phyloP scores from a whole-genome alignment of 2,329 filamentous ascomycete species.

The Aspergillus arachidicola region DNA sequence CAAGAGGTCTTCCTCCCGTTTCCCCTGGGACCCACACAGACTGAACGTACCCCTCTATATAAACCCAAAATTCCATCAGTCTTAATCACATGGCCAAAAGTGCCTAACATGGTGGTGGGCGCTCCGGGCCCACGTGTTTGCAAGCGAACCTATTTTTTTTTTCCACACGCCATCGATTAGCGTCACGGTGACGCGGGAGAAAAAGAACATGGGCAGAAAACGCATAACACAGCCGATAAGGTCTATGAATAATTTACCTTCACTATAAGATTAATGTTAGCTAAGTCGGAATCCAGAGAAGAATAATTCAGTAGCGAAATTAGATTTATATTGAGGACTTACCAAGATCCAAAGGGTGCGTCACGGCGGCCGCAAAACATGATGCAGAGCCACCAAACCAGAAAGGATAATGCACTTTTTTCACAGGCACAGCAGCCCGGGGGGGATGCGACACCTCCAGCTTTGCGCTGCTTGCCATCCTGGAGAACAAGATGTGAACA shows the following conservation, averaged over 20 bases:
- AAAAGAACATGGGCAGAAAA: conserved; percentile 5
- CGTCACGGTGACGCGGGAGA: conserved; percentile 13
- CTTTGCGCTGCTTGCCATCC: conserved; percentile 40
- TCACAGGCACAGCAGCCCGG: conserved; percentile 27
- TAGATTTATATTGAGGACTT: conserved; percentile 42
- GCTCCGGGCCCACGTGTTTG: conserved; percentile 79
- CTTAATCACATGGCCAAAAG: conserved; percentile 78
- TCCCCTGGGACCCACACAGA: conserved; percentile 1
- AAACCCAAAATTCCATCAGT: conserved; percentile 76
- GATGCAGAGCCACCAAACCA: conserved; percentile 98
- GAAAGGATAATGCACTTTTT: conserved; percentile 68
- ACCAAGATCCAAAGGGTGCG: conserved; percentile 92
- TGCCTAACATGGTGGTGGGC: conserved; percentile 80
- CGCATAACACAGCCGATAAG: conserved; percentile 1
- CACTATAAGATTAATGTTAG: conserved; percentile 47
- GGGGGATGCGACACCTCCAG: conserved; percentile 31
- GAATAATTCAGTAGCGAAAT: background rate
- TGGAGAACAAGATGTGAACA: conserved; percentile 27
- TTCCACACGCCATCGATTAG: conserved; percentile 17
- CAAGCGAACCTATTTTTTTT: conserved; percentile 69
- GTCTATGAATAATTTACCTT: conserved; percentile 47
- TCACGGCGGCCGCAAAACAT: conserved; percentile 87
- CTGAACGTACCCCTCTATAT: conserved; percentile 71
- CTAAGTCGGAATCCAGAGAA: background rate
- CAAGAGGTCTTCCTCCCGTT: conserved; percentile 6